Evolutionary conservation across 371 early-diverging fungal genomes (phyloP).

Genomic region (Parasitella parasitica): DNA sequence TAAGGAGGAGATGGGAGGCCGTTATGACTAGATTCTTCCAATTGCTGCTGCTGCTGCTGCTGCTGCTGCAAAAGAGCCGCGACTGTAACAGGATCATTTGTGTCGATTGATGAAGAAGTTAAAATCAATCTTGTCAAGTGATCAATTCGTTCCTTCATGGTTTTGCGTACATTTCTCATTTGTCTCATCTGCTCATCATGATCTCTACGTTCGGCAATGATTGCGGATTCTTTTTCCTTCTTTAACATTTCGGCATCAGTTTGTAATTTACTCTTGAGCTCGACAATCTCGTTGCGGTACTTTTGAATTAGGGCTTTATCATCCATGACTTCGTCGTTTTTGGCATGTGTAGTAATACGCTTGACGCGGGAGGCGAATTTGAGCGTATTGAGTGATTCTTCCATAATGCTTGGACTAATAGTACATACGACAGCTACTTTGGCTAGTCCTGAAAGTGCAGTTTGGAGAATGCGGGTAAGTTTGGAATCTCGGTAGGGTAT

Average conservation of each 20-base stretch:
- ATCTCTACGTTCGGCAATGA: slow-evolving; percentile 41
- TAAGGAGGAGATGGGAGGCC: background rate
- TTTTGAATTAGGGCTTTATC: slow-evolving; percentile 86
- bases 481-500: slow-evolving; percentile 94
- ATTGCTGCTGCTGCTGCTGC: too few relatives aligned
- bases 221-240: slow-evolving; percentile 43
- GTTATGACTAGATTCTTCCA: background rate
- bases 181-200: slow-evolving; percentile 79
- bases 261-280: slow-evolving; percentile 77
- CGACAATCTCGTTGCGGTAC: slow-evolving; percentile 80
- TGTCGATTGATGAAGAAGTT: slow-evolving; percentile 61
- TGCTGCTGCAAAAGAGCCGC: background rate
- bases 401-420: slow-evolving; percentile 68
- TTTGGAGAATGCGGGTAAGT: slow-evolving; percentile 89
- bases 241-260: slow-evolving; percentile 46
- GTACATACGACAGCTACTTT: slow-evolving; percentile 85
- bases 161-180: slow-evolving; percentile 69
- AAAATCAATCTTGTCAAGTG: slow-evolving; percentile 84
- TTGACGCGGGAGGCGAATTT: slow-evolving; percentile 88
- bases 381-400: slow-evolving; percentile 86
- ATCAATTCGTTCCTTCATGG: slow-evolving; percentile 70
- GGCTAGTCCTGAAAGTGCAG: slow-evolving; percentile 81
- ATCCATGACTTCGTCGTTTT: slow-evolving; percentile 73
- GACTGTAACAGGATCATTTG: background rate
- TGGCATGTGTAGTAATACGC: slow-evolving; percentile 65